Evolutionary conservation across 129 eudicot genomes (phyloP), one percentile per base, ranked within the genome.

Genomic region (Centella asiatica): DNA sequence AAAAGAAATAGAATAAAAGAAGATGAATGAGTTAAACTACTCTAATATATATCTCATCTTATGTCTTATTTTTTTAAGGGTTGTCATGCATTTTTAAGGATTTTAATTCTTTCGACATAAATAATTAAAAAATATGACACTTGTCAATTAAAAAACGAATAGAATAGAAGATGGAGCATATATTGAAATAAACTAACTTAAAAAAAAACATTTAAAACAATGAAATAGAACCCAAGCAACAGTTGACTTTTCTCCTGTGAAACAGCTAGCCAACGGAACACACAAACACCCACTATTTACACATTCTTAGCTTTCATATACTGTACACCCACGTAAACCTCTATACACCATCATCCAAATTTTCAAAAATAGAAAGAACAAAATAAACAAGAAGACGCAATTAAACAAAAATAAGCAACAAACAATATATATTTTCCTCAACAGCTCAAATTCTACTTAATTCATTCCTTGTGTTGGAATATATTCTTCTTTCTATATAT

Each of bases 271-370:
- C 32, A 51, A 51, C 32, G 26, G 31, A n/a, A n/a, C n/a, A 13
- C 12, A 5, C 2, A 42, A 42, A 42, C 46, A 42, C 46, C 44
- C 26, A 19, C 44, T 25, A 32, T 23, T n/a, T 32, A n/a, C 62
- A 57, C 57, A 46, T 46, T 47, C 68, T n/a, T 64, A n/a, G 37
- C 57, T 48, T 11, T 39, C 39, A 64, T 25, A 54, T 57, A 20
- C 9, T n/a, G 6, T 17, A 28, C 28, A 37, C 40, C 17, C 27
- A 6, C 15, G 1, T 56, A 26, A 11, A 31, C 37, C 18, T 53
- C 15, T 4, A 11, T 24, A 54, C 36, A 34, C 33, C 34, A 28
- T 22, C 60, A 26, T n/a, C 33, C 22, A 53, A 53, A 53, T 2
- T n/a, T n/a, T n/a, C 36, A 53, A 45, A 28, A 54, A 24, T 37